A percentile compares a stretch with the other conserved stretches of the same genome.
phyloP scores from a whole-genome alignment of 2,329 filamentous ascomycete species.

The Penicillium frequentans region DNA sequence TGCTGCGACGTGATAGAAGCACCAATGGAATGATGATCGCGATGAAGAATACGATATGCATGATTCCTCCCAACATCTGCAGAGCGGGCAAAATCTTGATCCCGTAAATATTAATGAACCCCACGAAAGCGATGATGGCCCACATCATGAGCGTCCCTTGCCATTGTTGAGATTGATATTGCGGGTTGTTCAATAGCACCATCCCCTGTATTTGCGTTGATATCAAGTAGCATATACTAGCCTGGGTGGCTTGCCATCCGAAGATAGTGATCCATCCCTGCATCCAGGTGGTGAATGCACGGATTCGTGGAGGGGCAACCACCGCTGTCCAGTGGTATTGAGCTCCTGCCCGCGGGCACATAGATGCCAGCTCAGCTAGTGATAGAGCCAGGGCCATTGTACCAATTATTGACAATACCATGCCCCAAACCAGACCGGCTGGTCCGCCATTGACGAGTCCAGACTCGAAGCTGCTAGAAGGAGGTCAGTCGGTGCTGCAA shows the following conservation, averaged over 20 bases:
- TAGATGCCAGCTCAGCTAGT: conserved; percentile 43
- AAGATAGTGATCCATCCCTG: conserved; percentile 38
- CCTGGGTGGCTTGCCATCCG: conserved; percentile 39
- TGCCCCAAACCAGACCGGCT: conserved; percentile 26
- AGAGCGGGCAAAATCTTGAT: conserved; percentile 31
- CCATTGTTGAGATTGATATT: conserved; percentile 39
- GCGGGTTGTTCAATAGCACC: conserved; percentile 28
- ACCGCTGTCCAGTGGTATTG: conserved; percentile 46
- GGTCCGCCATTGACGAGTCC: conserved; percentile 24
- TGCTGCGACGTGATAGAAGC: conserved; percentile 32
- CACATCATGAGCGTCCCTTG: conserved; percentile 43
- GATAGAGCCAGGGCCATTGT: conserved; percentile 28
- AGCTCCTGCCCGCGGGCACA: conserved; percentile 43
- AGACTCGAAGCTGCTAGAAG: conserved; percentile 15
- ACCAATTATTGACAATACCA: conserved; percentile 25
- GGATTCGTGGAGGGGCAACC: conserved; percentile 29
- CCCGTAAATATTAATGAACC: conserved; percentile 36
- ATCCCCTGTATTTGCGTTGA: conserved; percentile 34
- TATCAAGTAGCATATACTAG: conserved; percentile 33
- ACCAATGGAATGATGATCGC: conserved; percentile 39
- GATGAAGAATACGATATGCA: conserved; percentile 40
- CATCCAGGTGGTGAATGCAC: conserved; percentile 34
- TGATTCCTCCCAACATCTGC: conserved; percentile 26
- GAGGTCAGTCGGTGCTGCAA: not conserved
- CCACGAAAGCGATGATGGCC: conserved; percentile 29